A percentile compares a stretch with the other conserved stretches of the same genome.
Evolutionary conservation across 192 early-diverging fungal genomes (phyloP).

Genomic region (Polychytrium aggregatum): DNA sequence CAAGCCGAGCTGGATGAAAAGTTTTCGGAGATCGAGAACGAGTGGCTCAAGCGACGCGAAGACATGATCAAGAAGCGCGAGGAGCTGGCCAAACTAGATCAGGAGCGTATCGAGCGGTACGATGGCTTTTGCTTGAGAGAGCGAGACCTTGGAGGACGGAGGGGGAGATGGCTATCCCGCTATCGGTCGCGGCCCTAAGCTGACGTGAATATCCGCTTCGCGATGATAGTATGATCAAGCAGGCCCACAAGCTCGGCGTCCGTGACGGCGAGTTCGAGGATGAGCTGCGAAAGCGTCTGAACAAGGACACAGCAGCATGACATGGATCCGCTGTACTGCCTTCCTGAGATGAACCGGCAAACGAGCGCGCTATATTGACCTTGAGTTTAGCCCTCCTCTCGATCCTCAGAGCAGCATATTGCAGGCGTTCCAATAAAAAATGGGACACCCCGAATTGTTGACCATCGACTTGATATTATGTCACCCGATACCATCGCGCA

Average conservation of each 20-base stretch:
- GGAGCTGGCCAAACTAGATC: slow-evolving; percentile 16
- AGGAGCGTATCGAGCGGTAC: slow-evolving; percentile 10
- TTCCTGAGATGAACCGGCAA: too few species aligned
- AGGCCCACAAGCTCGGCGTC: slow-evolving; percentile 9
- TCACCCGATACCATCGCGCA: too few species aligned
- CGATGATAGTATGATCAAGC: neutral
- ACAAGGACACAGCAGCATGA: too few species aligned
- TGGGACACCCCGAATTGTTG: too few species aligned
- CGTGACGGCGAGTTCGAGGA: neutral
- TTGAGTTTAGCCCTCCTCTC: too few species aligned
- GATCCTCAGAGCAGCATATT: too few species aligned
- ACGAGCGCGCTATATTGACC: too few species aligned
- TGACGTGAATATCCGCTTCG: neutral
- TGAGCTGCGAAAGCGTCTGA: neutral
- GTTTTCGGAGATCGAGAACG: slow-evolving; percentile 29
- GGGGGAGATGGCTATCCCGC: neutral
- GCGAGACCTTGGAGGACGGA: neutral
- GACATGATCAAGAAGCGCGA: slow-evolving; percentile 22
- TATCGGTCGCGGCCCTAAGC: neutral
- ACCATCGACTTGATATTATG: too few species aligned
- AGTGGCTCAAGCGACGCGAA: slow-evolving; percentile 25
- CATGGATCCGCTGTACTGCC: too few species aligned
- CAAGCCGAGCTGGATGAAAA: slow-evolving; percentile 2
- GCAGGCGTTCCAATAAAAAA: too few species aligned
- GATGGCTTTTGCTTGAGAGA: too few species aligned